Base-by-base conservation (phyloP, 2,329 filamentous ascomycete genomes). In the Metarhizium album region DNA sequence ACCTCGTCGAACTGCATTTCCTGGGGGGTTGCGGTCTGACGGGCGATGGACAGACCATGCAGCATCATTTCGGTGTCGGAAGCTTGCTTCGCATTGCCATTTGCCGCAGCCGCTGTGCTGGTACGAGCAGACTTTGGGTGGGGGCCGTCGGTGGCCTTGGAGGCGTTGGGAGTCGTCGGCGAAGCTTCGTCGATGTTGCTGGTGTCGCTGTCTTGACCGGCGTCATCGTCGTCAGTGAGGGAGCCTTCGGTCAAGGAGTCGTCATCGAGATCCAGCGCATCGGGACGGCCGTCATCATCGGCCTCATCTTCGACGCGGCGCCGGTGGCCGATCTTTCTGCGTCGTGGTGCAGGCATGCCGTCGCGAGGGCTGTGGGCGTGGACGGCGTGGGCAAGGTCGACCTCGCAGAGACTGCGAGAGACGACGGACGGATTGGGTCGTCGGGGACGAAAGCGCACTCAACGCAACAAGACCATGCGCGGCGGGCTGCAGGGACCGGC, bases 251-350 rank as follows among this genome's bases (percentile, higher is more conserved):
- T 82, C 58, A 82, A 65, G 48, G 82, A 85, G 63, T 85, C 82
- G 58, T 85, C 81, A 58, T 84, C 80, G 38, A 78, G 64, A 46
- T 83, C 80, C 52, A 75, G 68, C 49, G 71, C 69, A 53, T 79
- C 78, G 48, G 67, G 71, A 53, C 73, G 75, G 57, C 71, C 77
- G 56, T 86, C 83, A 57, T 86, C 84, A 60, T 86, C 84, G 58
- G 77, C 83, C 64, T 87, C 83, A 61, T 87, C 83, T 66, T 83
- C 82, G 57, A 82, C 75, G 59, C 83, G 79, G 64, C 84, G 81
- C 62, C 83, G 79, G 59, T 80, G 80, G 64, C 81, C 80, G 66
- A 85, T 78, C 68, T 82, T 83, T 70, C 78, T 83, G 67, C 81
- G 79, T 63, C 79, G 77, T 62, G 76, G 65, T 53, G 57, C 61